Conservation (phyloP, 768 basidiomycete species). For the Macrolepiota albuminosa region DNA sequence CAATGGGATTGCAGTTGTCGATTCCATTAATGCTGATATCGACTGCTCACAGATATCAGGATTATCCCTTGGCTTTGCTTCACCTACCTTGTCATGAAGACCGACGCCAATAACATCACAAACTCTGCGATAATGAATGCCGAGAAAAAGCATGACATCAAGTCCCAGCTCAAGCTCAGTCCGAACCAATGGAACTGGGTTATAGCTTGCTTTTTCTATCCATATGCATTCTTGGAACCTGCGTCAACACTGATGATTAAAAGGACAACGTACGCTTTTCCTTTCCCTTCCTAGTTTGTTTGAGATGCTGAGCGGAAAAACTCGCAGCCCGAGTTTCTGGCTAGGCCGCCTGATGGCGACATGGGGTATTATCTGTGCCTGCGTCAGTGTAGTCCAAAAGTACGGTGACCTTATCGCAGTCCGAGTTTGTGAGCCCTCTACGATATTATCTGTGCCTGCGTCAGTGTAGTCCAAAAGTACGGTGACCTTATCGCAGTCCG, state of each 20-base stretch:
- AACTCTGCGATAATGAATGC: slow-evolving; percentile 14
- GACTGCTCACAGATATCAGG: slow-evolving; percentile 5
- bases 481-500: slow-evolving; percentile 7
- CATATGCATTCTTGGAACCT: slow-evolving; percentile 12
- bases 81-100: slow-evolving; percentile 14
- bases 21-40: background rate
- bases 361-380: slow-evolving; percentile 12
- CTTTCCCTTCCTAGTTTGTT: background rate
- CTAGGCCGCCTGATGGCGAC: slow-evolving; percentile 12
- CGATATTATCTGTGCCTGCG: background rate
- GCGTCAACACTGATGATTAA: slow-evolving; percentile 13
- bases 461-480: slow-evolving; percentile 11
- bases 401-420: slow-evolving; percentile 9
- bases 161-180: slow-evolving; percentile 8
- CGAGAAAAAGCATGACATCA: slow-evolving; percentile 12
- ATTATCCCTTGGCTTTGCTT: slow-evolving; percentile 13
- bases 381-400: slow-evolving; percentile 9
- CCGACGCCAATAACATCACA: slow-evolving; percentile 11
- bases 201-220: slow-evolving; percentile 14
- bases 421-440: slow-evolving; percentile 6
- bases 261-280: slow-evolving; percentile 7
- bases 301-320: background rate
- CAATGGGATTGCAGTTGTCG: background rate
- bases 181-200: slow-evolving; percentile 14
- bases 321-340: slow-evolving; percentile 13